Percentiles rank a stretch among this genome's conserved stretches.
phyloP scores from a whole-genome alignment of 139 green algal species.

The Haematococcus lacustris region DNA sequence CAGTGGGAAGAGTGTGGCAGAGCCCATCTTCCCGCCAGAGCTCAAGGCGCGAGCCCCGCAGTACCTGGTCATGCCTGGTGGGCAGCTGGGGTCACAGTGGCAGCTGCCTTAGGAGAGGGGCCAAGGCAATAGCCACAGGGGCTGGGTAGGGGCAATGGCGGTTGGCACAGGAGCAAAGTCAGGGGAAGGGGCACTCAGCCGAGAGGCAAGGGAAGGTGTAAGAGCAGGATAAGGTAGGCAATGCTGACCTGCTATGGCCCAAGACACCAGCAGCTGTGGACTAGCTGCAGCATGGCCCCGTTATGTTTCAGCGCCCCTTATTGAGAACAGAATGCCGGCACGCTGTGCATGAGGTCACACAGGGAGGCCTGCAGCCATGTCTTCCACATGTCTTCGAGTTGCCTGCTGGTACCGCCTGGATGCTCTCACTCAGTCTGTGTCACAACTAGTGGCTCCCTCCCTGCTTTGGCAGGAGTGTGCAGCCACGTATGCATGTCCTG shows the following conservation, averaged over 20 bases:
- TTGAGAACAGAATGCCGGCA: background rate
- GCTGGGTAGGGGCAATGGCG: too few species aligned
- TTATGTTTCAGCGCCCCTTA: too few species aligned
- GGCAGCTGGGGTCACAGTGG: too few species aligned
- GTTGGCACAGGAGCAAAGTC: too few species aligned
- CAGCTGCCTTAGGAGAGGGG: too few species aligned
- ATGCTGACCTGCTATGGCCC: background rate
- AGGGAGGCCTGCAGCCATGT: background rate
- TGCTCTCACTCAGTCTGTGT: too few species aligned
- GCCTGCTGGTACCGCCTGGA: too few species aligned
- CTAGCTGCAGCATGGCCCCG: too few species aligned
- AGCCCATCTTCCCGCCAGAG: slow-evolving; percentile 93
- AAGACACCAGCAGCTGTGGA: background rate
- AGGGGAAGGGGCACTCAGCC: too few species aligned
- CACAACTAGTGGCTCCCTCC: background rate
- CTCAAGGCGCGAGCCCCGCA: slow-evolving; percentile 44
- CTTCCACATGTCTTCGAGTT: background rate
- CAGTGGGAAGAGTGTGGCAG: slow-evolving; percentile 22
- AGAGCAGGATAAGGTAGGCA: too few species aligned
- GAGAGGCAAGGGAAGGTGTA: too few species aligned
- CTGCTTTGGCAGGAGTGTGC: background rate
- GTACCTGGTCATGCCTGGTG: slow-evolving; percentile 46
- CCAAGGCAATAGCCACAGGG: too few species aligned
- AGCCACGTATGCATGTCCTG: background rate
- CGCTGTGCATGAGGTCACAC: background rate